phyloP scores from a whole-genome alignment of 2,329 filamentous ascomycete genomes.

The Chaetomiaceae sp. region DNA sequence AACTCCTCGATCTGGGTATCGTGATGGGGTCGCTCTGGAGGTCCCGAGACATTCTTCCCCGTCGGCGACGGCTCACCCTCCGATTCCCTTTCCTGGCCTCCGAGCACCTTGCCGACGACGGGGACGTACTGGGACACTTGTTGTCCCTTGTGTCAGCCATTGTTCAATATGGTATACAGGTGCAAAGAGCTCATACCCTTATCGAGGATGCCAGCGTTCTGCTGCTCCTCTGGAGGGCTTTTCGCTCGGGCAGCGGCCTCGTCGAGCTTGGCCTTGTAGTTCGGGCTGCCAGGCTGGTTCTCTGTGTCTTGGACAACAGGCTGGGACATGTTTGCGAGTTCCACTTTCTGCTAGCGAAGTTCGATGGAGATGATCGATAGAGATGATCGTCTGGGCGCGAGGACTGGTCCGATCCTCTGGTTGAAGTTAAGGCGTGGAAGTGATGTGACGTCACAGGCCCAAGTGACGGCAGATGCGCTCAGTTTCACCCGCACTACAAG shows the following conservation, averaged over 20 bases:
- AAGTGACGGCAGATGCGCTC: too few relatives aligned
- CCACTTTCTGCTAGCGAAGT: too few relatives aligned
- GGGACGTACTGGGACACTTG: conserved; percentile 14
- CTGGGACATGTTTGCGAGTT: conserved; percentile 2
- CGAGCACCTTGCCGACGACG: conserved; percentile 32
- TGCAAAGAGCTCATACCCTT: conserved; percentile 35
- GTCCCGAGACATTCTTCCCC: conserved; percentile 27
- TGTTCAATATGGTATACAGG: neutral
- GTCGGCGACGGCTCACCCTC: conserved; percentile 16
- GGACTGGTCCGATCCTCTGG: too few relatives aligned
- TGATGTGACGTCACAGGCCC: too few relatives aligned
- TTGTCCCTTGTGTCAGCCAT: neutral
- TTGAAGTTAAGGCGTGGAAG: too few relatives aligned
- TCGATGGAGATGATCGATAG: neutral
- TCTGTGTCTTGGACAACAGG: neutral
- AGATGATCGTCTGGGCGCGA: too few relatives aligned
- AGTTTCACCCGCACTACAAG: too few relatives aligned
- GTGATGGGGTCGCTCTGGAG: conserved; percentile 42
- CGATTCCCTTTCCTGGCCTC: conserved; percentile 29
- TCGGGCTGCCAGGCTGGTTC: conserved; percentile 13
- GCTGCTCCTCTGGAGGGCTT: conserved; percentile 13
- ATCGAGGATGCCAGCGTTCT: conserved; percentile 35
- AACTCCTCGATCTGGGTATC: conserved; percentile 50
- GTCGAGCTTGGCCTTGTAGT: conserved; percentile 44
- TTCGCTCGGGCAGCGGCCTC: conserved; percentile 31